Conservation (phyloP, 192 early-diverging fungal genomes). For the Backusella tuberculispora region DNA sequence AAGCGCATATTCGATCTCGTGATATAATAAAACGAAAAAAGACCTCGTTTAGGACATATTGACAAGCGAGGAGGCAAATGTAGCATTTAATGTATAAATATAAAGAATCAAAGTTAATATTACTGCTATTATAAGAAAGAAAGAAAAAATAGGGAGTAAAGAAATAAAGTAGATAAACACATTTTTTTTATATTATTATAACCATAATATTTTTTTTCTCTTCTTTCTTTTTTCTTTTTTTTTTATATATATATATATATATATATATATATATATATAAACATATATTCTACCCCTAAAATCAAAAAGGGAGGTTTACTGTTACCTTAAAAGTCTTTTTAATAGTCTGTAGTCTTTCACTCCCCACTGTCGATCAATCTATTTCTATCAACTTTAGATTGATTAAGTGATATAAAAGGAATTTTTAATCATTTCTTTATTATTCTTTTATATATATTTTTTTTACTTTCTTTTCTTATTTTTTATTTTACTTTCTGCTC, state of each 20-base stretch:
- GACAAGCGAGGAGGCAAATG: neutral
- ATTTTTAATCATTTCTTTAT: constrained; percentile 17
- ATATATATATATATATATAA: no score
- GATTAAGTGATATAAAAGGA: constrained; percentile 18
- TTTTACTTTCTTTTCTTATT: neutral
- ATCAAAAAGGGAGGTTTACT: constrained; percentile 15
- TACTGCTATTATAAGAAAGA: neutral
- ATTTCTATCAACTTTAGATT: constrained; percentile 17
- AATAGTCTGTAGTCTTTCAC: constrained; percentile 13
- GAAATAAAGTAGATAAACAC: constrained; percentile 8
- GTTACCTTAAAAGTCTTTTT: constrained; percentile 16
- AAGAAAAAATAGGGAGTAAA: neutral
- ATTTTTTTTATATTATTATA: neutral
- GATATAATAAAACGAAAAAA: neutral
- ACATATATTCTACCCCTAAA: neutral
- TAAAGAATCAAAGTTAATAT: neutral
- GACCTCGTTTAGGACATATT: neutral
- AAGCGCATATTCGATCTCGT: neutral
- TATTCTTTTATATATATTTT: neutral
- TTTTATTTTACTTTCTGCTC: neutral
- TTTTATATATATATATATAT: no score
- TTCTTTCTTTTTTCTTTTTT: neutral
- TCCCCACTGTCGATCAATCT: constrained; percentile 17
- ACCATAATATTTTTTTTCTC: neutral
- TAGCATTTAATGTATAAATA: neutral